Evolutionary conservation across 1,139 yeast species (phyloP).

Genomic region (Hyphopichia burtonii): DNA sequence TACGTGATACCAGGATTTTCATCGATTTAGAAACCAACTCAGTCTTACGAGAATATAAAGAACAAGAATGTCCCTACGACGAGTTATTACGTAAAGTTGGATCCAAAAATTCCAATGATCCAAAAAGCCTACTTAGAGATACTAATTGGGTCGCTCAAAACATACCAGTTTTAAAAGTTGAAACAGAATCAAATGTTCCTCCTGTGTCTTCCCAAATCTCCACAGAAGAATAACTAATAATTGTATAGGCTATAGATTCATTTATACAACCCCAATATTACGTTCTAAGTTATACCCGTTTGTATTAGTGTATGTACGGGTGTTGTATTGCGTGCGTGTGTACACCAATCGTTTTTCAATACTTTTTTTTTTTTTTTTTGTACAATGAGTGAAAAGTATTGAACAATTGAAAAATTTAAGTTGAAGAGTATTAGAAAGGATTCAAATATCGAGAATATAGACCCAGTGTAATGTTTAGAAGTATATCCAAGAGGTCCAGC

Average conservation of each 20-base stretch:
- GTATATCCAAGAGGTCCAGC: not conserved
- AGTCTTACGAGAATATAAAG: conserved; percentile 75
- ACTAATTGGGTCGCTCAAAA: conserved; percentile 75
- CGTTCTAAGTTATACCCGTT: not conserved
- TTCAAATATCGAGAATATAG: not conserved
- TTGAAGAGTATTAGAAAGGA: not conserved
- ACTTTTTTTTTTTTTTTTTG: not conserved
- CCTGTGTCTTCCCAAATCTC: not conserved
- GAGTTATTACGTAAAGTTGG: conserved; percentile 44
- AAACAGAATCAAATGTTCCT: conserved; percentile 2
- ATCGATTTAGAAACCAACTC: conserved; percentile 69
- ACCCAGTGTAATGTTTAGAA: not conserved
- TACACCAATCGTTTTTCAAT: not conserved
- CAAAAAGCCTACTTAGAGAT: conserved; percentile 75
- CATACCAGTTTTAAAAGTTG: conserved; percentile 40
- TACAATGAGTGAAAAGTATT: not conserved
- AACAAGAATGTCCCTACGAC: conserved; percentile 67
- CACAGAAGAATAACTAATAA: not conserved
- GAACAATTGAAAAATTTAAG: not conserved
- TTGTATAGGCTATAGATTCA: not conserved
- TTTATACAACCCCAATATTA: too few relatives aligned
- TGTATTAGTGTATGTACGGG: not conserved
- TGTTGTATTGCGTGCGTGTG: not conserved
- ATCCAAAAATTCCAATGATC: conserved; percentile 54
- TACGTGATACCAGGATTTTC: conserved; percentile 81